Evolutionary conservation across 306 rosid genomes (phyloP).

Genomic region (Gleditsia sinensis): DNA sequence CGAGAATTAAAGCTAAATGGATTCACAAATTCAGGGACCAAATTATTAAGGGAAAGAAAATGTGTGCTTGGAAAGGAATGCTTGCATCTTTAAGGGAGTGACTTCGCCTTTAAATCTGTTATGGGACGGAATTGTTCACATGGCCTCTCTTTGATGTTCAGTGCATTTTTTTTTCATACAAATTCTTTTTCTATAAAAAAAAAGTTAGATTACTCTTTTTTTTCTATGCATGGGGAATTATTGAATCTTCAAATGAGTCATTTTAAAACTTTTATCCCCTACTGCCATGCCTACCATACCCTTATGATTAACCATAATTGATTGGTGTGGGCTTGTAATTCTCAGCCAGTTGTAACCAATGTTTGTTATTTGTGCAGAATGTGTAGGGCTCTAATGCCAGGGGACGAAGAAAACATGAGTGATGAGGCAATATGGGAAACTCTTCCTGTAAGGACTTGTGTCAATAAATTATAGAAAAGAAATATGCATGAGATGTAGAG

Average conservation of each 20-base stretch:
- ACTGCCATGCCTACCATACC: background rate
- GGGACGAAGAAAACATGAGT: conserved; percentile 87
- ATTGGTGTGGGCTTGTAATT: conserved; percentile 15
- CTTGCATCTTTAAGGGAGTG: no score
- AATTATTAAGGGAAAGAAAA: no score
- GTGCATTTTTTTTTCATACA: no score
- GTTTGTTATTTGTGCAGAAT: conserved; percentile 60
- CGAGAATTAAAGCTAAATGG: no score
- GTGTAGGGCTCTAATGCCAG: conserved; percentile 98
- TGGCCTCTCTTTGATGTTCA: no score
- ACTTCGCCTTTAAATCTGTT: no score
- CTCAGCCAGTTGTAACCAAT: conserved; percentile 18
- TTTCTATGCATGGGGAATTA: background rate
- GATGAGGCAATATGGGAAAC: conserved; percentile 95
- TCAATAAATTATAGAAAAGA: background rate
- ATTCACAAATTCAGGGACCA: no score
- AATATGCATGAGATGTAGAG: conserved; percentile 10
- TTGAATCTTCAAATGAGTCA: background rate
- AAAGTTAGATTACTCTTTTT: no score
- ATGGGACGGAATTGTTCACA: no score
- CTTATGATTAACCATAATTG: conserved; percentile 7
- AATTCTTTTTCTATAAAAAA: no score
- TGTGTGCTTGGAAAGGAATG: no score
- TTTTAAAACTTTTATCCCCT: background rate
- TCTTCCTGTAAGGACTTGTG: conserved; percentile 62